phyloP scores from a whole-genome alignment of 1,284 basidiomycete species.

The Xanthoconium separans region DNA sequence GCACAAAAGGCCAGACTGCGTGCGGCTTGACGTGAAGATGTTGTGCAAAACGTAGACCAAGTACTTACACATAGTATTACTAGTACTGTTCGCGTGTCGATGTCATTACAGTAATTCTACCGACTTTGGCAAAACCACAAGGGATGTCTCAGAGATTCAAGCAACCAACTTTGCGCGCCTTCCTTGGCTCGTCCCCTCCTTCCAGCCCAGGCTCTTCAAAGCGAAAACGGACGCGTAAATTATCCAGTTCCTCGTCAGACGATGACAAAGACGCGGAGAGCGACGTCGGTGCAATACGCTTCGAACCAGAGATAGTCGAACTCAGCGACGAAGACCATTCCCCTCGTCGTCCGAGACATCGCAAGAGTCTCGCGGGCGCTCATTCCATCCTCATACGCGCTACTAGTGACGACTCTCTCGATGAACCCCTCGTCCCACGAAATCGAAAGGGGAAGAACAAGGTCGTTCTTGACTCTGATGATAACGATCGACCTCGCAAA shows the following conservation, averaged over 20 bases:
- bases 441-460: slow-evolving; percentile 21
- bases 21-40: slow-evolving; percentile 41
- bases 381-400: slow-evolving; percentile 14
- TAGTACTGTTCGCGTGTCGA: too few species aligned
- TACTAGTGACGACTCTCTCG: slow-evolving; percentile 30
- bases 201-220: slow-evolving; percentile 13
- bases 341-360: slow-evolving; percentile 37
- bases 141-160: slow-evolving; percentile 18
- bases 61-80: too few species aligned
- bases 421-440: slow-evolving; percentile 14
- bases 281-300: slow-evolving; percentile 50
- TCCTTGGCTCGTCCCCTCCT: slow-evolving; percentile 27
- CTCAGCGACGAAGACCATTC: slow-evolving; percentile 36
- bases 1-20: slow-evolving; percentile 57
- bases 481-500: slow-evolving; percentile 34
- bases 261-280: slow-evolving; percentile 33
- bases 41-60: not conserved
- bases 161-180: slow-evolving; percentile 34
- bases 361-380: slow-evolving; percentile 18
- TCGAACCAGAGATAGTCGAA: slow-evolving; percentile 39
- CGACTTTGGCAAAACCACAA: not conserved
- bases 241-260: slow-evolving; percentile 12
- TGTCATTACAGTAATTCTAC: too few species aligned
- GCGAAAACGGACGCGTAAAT: slow-evolving; percentile 13
- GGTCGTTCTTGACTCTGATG: slow-evolving; percentile 28